Percentiles rank a stretch among this genome's conserved stretches.
Conservation (phyloP, 2,329 filamentous ascomycete species). For the Ceratocystiopsis minuta region DNA sequence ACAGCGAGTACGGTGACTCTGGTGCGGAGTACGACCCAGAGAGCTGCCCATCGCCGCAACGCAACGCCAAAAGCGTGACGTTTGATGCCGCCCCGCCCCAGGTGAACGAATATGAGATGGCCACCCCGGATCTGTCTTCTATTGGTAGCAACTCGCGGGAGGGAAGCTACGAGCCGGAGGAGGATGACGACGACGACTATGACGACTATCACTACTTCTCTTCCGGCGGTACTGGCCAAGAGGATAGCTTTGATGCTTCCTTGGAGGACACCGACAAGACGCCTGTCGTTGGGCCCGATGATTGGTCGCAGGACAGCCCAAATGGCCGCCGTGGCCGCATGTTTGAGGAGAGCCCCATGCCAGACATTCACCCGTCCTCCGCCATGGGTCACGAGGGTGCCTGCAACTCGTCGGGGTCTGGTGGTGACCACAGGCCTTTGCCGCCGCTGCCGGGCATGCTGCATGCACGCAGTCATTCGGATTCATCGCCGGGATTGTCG, state of each 20-base stretch:
- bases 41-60: conserved; percentile 49
- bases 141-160: conserved; percentile 78
- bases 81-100: conserved; percentile 89
- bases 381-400: conserved; percentile 39
- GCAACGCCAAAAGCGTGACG: conserved; percentile 90
- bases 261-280: conserved; percentile 94
- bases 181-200: conserved; percentile 54
- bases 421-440: conserved; percentile 65
- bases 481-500: conserved; percentile 45
- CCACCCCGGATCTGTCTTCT: conserved; percentile 88
- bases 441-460: conserved; percentile 62
- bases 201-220: conserved; percentile 31
- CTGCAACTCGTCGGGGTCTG: conserved; percentile 58
- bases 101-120: conserved; percentile 96
- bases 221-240: conserved; percentile 42
- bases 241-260: conserved; percentile 90
- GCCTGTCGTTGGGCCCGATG: conserved; percentile 89
- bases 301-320: conserved; percentile 67
- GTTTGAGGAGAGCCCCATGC: conserved; percentile 54
- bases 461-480: conserved; percentile 24
- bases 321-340: conserved; percentile 29
- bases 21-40: conserved; percentile 46
- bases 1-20: conserved; percentile 53
- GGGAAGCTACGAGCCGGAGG: conserved; percentile 77
- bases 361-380: conserved; percentile 28